Conservation (phyloP, 129 eudicot genomes). For the Heracleum sosnowskyi region DNA sequence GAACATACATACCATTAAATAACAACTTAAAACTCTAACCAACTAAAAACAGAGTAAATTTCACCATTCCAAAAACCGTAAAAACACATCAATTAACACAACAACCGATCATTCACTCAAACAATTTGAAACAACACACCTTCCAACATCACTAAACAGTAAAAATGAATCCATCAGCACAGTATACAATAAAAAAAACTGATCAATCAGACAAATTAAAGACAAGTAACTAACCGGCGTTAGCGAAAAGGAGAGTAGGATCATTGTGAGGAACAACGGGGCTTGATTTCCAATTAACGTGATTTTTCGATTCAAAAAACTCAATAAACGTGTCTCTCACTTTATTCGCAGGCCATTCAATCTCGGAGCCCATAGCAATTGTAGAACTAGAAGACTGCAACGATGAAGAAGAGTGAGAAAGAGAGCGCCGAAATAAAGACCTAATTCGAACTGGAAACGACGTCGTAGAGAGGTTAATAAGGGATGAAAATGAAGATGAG, state of each 20-base stretch:
- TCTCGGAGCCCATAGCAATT: constrained; percentile 45
- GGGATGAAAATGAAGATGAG: no score
- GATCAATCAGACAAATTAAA: background rate
- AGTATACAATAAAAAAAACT: background rate
- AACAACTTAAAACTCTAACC: no score
- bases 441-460: background rate
- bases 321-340: constrained; percentile 65
- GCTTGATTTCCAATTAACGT: constrained; percentile 71
- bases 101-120: no score
- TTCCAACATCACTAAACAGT: background rate
- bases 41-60: background rate
- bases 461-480: background rate
- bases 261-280: constrained; percentile 96
- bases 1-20: no score
- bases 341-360: constrained; percentile 74
- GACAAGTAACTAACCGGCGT: constrained; percentile 56
- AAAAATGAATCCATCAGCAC: background rate
- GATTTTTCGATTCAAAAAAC: constrained; percentile 51
- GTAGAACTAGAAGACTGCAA: no score
- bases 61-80: no score
- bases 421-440: background rate
- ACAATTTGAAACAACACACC: no score
- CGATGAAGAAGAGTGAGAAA: background rate
- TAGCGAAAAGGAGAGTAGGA: constrained; percentile 90
- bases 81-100: no score